These are phyloP conservation scores for Globisporangium spinosum DNA, from an alignment of 352 stramenopile genomes.

Conservation along the genomic window DNA sequence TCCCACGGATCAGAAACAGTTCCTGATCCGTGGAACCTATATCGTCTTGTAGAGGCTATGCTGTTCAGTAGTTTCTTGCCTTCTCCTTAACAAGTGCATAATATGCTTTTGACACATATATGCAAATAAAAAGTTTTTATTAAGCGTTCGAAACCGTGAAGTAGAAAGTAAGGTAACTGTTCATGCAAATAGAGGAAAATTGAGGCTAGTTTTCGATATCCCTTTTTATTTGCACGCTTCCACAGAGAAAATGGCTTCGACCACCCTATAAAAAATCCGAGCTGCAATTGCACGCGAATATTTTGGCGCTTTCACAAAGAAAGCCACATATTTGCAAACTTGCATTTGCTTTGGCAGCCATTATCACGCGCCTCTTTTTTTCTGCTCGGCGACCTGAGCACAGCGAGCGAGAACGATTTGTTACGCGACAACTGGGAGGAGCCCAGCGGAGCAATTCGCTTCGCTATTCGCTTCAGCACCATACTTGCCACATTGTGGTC, in stretches of 20 bases:
- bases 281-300: neutral
- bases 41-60: neutral
- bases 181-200: neutral
- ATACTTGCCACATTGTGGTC: slow-evolving; percentile 1
- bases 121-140: neutral
- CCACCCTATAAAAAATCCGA: neutral
- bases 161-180: neutral
- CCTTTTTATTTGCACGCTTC: neutral
- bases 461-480: neutral
- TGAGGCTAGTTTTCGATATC: neutral
- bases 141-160: neutral
- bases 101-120: neutral
- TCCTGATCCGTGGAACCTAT: neutral
- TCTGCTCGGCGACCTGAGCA: neutral
- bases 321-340: neutral
- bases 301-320: neutral
- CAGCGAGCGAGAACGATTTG: neutral
- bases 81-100: neutral
- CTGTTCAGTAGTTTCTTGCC: neutral
- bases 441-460: neutral
- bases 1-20: too few relatives aligned
- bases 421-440: neutral
- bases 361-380: neutral
- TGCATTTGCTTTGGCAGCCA: neutral
- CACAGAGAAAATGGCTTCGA: neutral